These are phyloP conservation scores for Avena eriantha DNA, from an alignment of 176 grass and related monocot species.

Conservation along the genomic window DNA sequence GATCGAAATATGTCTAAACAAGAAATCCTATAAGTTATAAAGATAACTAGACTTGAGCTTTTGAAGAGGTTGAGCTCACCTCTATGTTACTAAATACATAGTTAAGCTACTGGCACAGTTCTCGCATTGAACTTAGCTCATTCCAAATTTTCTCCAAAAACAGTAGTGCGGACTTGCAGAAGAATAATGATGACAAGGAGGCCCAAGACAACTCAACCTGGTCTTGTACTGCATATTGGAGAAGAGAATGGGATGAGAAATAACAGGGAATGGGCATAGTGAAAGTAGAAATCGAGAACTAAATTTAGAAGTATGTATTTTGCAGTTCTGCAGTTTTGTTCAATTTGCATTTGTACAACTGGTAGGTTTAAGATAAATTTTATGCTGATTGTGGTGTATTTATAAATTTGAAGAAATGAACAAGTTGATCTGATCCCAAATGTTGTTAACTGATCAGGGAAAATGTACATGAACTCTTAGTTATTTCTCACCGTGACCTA, in stretches of 20 bases:
- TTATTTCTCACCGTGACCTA: neutral
- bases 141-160: conserved; percentile 9
- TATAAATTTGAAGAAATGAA: conserved; percentile 20
- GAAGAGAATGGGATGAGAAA: neutral
- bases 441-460: neutral
- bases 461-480: conserved; percentile 7
- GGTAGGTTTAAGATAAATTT: conserved; percentile 12
- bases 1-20: conserved; percentile 8
- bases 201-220: neutral
- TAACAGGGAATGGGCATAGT: neutral
- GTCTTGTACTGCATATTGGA: neutral
- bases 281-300: neutral
- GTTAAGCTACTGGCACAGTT: neutral
- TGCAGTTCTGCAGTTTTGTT: neutral
- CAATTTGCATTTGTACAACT: neutral
- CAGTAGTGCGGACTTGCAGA: neutral
- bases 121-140: neutral
- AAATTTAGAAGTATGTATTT: conserved; percentile 10
- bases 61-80: neutral
- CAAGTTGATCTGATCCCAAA: neutral
- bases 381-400: neutral
- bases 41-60: conserved; percentile 10
- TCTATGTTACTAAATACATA: neutral
- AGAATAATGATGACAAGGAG: conserved; percentile 1
- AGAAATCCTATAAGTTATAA: conserved; percentile 13